Evolutionary conservation across 2,329 filamentous ascomycete genomes (phyloP), one percentile per base, ranked within the genome.

Genomic region (Trichocomaceae sp.): DNA sequence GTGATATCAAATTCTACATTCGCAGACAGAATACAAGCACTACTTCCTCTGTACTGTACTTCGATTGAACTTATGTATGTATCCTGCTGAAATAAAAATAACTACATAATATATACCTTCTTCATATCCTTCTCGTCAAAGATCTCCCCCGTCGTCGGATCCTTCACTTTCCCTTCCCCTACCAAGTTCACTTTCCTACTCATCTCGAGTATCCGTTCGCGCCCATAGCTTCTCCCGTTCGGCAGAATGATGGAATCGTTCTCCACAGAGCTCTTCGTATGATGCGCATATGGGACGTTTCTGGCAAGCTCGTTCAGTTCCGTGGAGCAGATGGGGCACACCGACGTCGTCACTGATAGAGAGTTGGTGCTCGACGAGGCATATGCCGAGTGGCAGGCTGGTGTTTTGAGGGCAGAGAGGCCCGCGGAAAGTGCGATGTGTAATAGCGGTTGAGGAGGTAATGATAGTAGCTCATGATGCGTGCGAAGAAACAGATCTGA

Each of bases 261-360:
- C 67, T 96, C 92, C 29, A 97, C 89, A 58, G 90, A 88, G 67
- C 90, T 96, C 77, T 95, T 95, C 29, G 87, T 91, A 70, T 99
- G 93, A 66, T 96, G 88, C 2, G 93, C 93, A 64, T 97, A 97
- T 0, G 93, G 93, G 45, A 99, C 88, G 63, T 86, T 85, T 50
- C 86, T 80, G 1, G 93, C 92, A 33, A 99, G 81, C 64, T 91
- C 88, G 69, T 97, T 97, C 54, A 99, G 82, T 72, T 99, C 93
- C 0, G 87, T 93, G 47, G 87, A 93, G 76, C 93, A 99, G 66
- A 99, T 97, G 2, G 93, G 93, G 64, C 93, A 99, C 42, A 97
- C 84, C 48, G 84, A 86, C 7, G 87, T 86, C 1, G 83, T 84
- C 1, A 86, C 80, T 26, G 74, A 76, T 47, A 75, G 72, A 19